Conservation (phyloP, 2,329 filamentous ascomycete genomes). For the Colletotrichum australisinense region DNA sequence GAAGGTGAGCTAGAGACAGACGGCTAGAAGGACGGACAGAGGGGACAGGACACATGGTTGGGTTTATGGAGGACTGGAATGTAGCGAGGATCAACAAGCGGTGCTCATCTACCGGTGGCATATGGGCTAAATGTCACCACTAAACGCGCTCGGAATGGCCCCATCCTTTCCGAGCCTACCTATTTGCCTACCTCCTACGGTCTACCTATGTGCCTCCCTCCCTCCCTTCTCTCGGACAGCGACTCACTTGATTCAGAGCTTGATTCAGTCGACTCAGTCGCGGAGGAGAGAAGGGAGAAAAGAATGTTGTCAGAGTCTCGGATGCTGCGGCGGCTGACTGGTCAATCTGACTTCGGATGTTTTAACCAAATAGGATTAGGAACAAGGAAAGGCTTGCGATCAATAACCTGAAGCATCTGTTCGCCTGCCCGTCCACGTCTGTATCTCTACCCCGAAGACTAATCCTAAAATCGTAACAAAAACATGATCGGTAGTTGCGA, state of each 20-base stretch:
- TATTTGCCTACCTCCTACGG: too few species aligned
- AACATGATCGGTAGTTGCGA: constrained; percentile 1
- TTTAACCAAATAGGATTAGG: background rate
- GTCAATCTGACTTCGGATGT: background rate
- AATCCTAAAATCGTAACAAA: constrained; percentile 12
- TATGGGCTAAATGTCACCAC: background rate
- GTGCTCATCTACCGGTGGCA: background rate
- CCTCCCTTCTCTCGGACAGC: background rate
- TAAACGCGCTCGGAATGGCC: background rate
- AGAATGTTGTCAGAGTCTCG: background rate
- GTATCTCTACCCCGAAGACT: background rate
- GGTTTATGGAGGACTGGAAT: background rate
- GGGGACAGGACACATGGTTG: constrained; percentile 5
- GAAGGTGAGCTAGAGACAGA: background rate
- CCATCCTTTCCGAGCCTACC: background rate
- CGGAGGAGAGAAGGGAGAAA: background rate
- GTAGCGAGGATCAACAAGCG: background rate
- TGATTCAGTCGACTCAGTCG: background rate
- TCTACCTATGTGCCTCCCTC: background rate
- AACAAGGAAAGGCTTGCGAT: background rate
- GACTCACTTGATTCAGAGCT: background rate
- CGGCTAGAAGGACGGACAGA: background rate
- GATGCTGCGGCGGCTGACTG: background rate
- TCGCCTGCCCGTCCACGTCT: background rate
- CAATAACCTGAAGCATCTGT: background rate